A percentile compares a stretch with the other conserved stretches of the same genome.
Evolutionary conservation across 1,139 yeast genomes (phyloP).

Genomic region (Candida tropicalis): DNA sequence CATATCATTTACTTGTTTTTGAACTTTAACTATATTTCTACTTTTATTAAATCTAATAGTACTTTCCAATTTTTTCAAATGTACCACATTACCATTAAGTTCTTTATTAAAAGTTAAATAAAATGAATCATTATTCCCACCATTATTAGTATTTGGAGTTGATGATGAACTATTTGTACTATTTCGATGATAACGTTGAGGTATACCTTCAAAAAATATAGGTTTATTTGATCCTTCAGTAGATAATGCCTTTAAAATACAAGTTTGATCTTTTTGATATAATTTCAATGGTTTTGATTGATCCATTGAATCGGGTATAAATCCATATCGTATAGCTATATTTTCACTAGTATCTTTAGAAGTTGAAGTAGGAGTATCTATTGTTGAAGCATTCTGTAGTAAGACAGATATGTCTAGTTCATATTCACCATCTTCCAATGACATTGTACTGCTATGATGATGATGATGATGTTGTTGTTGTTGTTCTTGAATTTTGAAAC

Average conservation of each 20-base stretch:
- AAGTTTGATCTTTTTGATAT: constrained; percentile 38
- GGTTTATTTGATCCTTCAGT: constrained; percentile 24
- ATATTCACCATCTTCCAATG: constrained; percentile 47
- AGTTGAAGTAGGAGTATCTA: constrained; percentile 1
- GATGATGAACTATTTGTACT: neutral
- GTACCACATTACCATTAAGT: constrained; percentile 19
- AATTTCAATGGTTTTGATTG: constrained; percentile 35
- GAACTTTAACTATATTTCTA: constrained; percentile 30
- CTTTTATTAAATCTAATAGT: constrained; percentile 43
- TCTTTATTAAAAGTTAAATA: constrained; percentile 26
- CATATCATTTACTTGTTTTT: constrained; percentile 20
- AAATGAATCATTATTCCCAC: constrained; percentile 28
- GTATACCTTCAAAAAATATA: constrained; percentile 44
- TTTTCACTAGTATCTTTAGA: constrained; percentile 20
- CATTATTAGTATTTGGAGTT: constrained; percentile 11
- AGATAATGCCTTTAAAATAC: constrained; percentile 35
- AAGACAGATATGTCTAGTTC: constrained; percentile 42
- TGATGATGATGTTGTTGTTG: neutral
- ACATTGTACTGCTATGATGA: constrained; percentile 11
- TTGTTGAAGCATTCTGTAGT: constrained; percentile 16
- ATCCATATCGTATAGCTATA: constrained; percentile 45
- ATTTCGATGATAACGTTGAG: constrained; percentile 28
- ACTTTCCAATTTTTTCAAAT: constrained; percentile 29
- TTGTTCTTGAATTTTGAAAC: too few species aligned
- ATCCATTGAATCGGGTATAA: constrained; percentile 48